These are phyloP conservation scores for Cutaneotrichosporon dermatis DNA, from an alignment of 1,284 basidiomycete species.

Conservation along the genomic window DNA sequence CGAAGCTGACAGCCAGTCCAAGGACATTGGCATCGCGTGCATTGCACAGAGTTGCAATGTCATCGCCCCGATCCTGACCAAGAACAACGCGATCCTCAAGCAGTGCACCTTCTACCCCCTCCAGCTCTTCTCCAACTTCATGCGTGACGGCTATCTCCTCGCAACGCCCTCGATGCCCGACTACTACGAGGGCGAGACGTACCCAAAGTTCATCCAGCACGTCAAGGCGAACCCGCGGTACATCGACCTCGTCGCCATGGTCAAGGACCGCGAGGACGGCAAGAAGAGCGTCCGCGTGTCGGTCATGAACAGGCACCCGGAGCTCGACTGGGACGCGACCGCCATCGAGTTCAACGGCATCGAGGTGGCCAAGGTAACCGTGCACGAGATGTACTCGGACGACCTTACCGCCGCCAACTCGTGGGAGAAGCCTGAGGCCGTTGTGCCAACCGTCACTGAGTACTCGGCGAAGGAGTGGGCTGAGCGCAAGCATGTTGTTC, in stretches of 20 bases:
- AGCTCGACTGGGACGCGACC: constrained; percentile 24
- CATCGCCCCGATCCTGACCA: constrained; percentile 33
- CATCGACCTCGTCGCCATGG: constrained; percentile 31
- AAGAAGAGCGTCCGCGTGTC: constrained; percentile 22
- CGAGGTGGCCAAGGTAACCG: constrained; percentile 17
- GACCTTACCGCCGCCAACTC: constrained; percentile 24
- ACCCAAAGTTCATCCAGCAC: constrained; percentile 32
- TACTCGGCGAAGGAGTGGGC: constrained; percentile 23
- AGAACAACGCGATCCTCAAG: constrained; percentile 22
- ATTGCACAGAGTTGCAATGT: constrained; percentile 56
- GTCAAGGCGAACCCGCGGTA: constrained; percentile 23
- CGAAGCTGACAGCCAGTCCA: constrained; percentile 51
- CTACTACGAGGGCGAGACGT: constrained; percentile 29
- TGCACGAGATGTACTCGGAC: constrained; percentile 14
- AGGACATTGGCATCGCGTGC: constrained; percentile 60
- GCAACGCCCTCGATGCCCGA: constrained; percentile 14
- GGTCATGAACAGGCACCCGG: constrained; percentile 32
- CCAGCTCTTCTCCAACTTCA: constrained; percentile 24
- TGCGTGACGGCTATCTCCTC: constrained; percentile 30
- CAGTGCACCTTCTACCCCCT: constrained; percentile 33
- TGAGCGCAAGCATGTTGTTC: constrained; percentile 21
- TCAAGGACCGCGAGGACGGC: constrained; percentile 8
- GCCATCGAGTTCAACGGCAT: constrained; percentile 25
- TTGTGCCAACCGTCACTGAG: constrained; percentile 26
- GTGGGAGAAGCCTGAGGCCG: constrained; percentile 17